A percentile compares a stretch with the other conserved stretches of the same genome.
These are phyloP conservation scores for Talaromyces sp. DNA, from an alignment of 2,329 filamentous ascomycete species.

Conservation along the genomic window DNA sequence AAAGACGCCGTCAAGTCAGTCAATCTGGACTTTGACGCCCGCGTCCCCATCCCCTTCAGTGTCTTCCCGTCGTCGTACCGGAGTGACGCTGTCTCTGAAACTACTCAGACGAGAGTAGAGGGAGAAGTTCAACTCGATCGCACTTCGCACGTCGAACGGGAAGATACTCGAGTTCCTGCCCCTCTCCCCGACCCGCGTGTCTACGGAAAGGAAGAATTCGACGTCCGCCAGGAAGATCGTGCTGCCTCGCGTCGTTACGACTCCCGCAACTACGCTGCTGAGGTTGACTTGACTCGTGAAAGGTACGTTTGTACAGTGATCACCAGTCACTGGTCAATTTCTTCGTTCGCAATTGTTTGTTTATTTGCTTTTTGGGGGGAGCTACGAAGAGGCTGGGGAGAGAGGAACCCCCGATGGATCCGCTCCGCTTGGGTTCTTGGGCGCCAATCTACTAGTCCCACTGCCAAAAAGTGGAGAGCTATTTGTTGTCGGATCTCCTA, in stretches of 20 bases:
- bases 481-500: constrained; percentile 25
- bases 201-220: constrained; percentile 83
- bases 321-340: constrained; percentile 24
- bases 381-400: constrained; percentile 2
- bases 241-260: constrained; percentile 27
- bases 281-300: constrained; percentile 56
- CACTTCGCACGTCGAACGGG: constrained; percentile 89
- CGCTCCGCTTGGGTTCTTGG: not conserved
- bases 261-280: constrained; percentile 38
- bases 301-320: constrained; percentile 53
- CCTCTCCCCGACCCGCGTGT: constrained; percentile 67
- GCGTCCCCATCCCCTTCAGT: constrained; percentile 99
- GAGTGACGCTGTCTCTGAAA: constrained; percentile 68
- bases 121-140: constrained; percentile 78
- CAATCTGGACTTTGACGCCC: constrained; percentile 99
- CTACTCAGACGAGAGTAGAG: constrained; percentile 80
- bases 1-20: constrained; percentile 75
- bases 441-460: not conserved
- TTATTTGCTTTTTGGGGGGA: constrained; percentile 4
- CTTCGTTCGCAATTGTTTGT: too few relatives aligned
- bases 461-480: constrained; percentile 4
- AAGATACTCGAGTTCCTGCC: constrained; percentile 80
- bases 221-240: constrained; percentile 62
- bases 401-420: not conserved
- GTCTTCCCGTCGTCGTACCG: constrained; percentile 99